phyloP scores from a whole-genome alignment of 2,329 filamentous ascomycete genomes.

The Aspergillus chevalieri region DNA sequence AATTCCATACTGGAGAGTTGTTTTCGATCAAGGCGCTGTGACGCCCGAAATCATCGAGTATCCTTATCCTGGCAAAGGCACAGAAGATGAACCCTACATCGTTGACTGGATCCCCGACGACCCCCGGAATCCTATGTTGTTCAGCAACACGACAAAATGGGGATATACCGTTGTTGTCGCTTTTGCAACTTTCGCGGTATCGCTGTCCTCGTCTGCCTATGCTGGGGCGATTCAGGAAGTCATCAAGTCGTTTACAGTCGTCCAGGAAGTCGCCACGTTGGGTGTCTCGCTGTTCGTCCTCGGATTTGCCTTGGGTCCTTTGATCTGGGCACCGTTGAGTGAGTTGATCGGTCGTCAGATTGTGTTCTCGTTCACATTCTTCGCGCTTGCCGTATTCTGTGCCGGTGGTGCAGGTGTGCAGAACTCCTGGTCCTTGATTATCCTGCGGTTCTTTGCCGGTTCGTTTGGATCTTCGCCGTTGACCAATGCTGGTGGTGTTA shows the following conservation, averaged over 20 bases:
- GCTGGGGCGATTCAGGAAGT: constrained; percentile 23
- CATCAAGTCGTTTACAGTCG: constrained; percentile 19
- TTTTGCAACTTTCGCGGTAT: constrained; percentile 27
- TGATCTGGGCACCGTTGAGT: constrained; percentile 30
- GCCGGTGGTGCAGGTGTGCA: constrained; percentile 51
- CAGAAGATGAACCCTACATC: constrained; percentile 29
- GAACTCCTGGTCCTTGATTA: constrained; percentile 52
- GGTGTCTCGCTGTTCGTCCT: constrained; percentile 35
- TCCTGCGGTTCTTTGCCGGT: constrained; percentile 53
- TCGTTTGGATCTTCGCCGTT: constrained; percentile 40
- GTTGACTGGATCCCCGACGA: constrained; percentile 33
- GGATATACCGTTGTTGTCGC: constrained; percentile 24
- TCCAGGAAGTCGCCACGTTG: constrained; percentile 25
- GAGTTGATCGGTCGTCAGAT: constrained; percentile 39
- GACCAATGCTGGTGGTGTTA: constrained; percentile 43
- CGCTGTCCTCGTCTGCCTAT: constrained; percentile 30
- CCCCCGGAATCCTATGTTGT: constrained; percentile 30
- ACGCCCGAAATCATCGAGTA: constrained; percentile 17
- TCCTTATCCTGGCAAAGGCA: constrained; percentile 25
- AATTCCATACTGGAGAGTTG: constrained; percentile 20
- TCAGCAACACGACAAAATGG: constrained; percentile 24
- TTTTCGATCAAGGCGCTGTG: constrained; percentile 17
- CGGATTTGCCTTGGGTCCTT: constrained; percentile 35
- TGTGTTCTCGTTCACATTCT: constrained; percentile 54
- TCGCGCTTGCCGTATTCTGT: constrained; percentile 52